These are phyloP conservation scores for Cladosporium phlei DNA, from an alignment of 2,329 filamentous ascomycete genomes.

Conservation along the genomic window DNA sequence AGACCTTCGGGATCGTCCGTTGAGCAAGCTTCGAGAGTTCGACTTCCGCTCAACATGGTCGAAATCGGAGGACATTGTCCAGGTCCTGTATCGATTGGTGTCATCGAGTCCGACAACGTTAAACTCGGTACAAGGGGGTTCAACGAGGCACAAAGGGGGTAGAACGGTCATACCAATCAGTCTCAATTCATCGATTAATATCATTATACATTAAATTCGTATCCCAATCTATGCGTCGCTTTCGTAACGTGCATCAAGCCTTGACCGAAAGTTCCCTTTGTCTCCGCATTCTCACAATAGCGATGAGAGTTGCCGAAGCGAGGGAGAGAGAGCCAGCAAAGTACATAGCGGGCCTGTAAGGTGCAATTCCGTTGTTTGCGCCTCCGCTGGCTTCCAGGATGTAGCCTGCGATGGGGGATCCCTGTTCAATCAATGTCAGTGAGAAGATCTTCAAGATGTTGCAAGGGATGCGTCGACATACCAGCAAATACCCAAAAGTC, in stretches of 20 bases:
- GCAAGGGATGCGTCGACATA: conserved; percentile 28
- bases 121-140: no score
- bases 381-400: conserved; percentile 51
- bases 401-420: conserved; percentile 57
- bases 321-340: conserved; percentile 44
- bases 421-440: conserved; percentile 26
- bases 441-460: not conserved
- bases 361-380: conserved; percentile 44
- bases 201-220: not conserved
- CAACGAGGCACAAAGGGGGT: no score
- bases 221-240: not conserved
- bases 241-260: not conserved
- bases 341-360: conserved; percentile 58
- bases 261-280: conserved; percentile 2
- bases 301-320: not conserved
- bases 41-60: no score
- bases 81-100: no score
- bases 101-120: no score
- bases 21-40: no score
- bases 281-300: not conserved
- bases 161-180: no score
- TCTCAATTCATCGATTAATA: no score
- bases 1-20: no score
- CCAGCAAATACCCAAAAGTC: conserved; percentile 58
- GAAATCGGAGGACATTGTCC: no score